These are phyloP conservation scores for Lagerstroemia speciosa DNA, from an alignment of 345 rosid genomes.

Conservation along the genomic window DNA sequence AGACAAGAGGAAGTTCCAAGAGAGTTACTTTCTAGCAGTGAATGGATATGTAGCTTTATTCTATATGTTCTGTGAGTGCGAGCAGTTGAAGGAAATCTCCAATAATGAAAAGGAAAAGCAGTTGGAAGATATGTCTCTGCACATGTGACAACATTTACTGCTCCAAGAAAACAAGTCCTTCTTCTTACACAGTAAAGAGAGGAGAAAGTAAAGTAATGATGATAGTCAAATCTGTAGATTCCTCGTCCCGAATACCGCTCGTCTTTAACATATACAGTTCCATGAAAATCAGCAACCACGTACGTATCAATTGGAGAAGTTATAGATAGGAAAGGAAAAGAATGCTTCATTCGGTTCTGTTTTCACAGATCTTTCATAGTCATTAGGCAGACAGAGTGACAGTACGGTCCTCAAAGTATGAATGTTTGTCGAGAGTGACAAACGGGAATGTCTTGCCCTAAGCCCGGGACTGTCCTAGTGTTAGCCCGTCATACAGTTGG, in stretches of 20 bases:
- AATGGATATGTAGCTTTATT: constrained; percentile 1
- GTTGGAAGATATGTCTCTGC: no score
- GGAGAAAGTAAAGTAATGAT: neutral
- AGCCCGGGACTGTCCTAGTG: constrained; percentile 59
- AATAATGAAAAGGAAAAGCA: neutral
- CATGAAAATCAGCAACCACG: neutral
- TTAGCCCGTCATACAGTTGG: constrained; percentile 75
- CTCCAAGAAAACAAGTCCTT: no score
- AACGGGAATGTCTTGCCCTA: constrained; percentile 82
- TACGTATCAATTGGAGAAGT: neutral
- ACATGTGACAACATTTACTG: no score
- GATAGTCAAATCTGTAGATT: neutral
- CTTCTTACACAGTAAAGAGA: no score
- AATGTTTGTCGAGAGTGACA: constrained; percentile 78
- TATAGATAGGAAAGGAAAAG: no score
- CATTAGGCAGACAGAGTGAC: neutral
- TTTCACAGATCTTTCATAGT: neutral
- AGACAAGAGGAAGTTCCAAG: neutral
- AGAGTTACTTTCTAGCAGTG: neutral
- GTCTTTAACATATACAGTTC: neutral
- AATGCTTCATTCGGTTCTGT: neutral
- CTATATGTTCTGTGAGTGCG: neutral
- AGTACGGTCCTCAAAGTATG: constrained; percentile 65
- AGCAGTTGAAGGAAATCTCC: neutral
- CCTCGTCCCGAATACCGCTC: neutral